phyloP scores from a whole-genome alignment of 2,329 filamentous ascomycete species.

The Taxawa tesnikishii region DNA sequence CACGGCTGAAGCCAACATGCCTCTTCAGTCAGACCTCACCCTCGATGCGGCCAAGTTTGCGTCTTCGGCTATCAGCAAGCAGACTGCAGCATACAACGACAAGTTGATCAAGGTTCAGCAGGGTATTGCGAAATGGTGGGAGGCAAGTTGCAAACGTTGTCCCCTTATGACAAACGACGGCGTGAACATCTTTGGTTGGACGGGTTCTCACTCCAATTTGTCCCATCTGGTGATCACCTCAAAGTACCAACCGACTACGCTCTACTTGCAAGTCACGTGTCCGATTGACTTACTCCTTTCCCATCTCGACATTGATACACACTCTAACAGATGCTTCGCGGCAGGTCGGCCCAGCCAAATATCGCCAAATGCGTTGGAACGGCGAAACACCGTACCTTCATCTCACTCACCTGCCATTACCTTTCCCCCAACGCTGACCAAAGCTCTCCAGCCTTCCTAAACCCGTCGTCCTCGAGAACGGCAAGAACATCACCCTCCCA shows the following conservation, averaged over 20 bases:
- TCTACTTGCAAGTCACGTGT: not conserved
- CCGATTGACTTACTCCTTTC: not conserved
- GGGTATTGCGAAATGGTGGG: constrained; percentile 37
- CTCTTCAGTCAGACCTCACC: constrained; percentile 24
- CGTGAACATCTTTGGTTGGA: too few relatives aligned
- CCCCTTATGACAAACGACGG: too few relatives aligned
- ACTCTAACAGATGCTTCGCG: constrained; percentile 2
- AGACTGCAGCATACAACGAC: constrained; percentile 34
- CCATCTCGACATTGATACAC: not conserved
- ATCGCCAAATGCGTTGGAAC: constrained; percentile 40
- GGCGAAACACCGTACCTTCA: constrained; percentile 42
- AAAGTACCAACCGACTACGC: too few relatives aligned
- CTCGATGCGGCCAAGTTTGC: constrained; percentile 32
- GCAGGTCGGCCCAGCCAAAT: constrained; percentile 40
- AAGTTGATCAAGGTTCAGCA: constrained; percentile 29
- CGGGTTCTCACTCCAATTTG: too few relatives aligned
- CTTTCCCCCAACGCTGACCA: too few relatives aligned
- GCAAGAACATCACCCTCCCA: constrained; percentile 35
- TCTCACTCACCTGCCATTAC: too few relatives aligned
- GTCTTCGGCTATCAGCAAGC: constrained; percentile 23
- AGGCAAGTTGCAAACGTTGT: too few relatives aligned
- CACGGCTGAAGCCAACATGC: too few relatives aligned
- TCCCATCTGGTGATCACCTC: too few relatives aligned
- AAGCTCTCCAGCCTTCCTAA: too few relatives aligned
- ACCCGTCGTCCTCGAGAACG: constrained; percentile 33